These are phyloP conservation scores for Lasiosphaeria miniovina DNA, from an alignment of 495 filamentous ascomycete species.

Conservation along the genomic window DNA sequence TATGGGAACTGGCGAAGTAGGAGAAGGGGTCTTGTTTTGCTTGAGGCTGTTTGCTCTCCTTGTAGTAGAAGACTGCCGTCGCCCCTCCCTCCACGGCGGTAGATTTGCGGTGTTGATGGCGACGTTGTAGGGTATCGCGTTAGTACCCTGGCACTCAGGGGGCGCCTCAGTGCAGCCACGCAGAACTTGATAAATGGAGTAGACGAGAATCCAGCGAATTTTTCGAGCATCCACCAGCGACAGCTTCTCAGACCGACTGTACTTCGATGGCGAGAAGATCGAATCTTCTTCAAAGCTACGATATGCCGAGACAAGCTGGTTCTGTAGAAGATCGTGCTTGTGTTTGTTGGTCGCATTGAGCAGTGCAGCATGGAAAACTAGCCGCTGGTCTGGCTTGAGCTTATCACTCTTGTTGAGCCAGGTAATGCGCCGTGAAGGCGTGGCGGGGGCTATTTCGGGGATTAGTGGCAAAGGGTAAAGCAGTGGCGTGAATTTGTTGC, in stretches of 20 bases:
- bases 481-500: conserved; percentile 52
- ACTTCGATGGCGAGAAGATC: conserved; percentile 33
- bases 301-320: conserved; percentile 44
- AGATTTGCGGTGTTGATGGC: conserved; percentile 37
- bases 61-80: not conserved
- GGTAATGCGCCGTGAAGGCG: conserved; percentile 15
- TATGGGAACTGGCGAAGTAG: not conserved
- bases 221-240: conserved; percentile 56
- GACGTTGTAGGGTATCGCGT: conserved; percentile 40
- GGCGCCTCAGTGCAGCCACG: conserved; percentile 45
- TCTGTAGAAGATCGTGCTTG: conserved; percentile 26
- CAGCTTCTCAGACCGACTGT: conserved; percentile 38
- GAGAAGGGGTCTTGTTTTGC: conserved; percentile 2
- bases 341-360: conserved; percentile 41
- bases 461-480: conserved; percentile 58
- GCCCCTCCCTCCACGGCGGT: conserved; percentile 41
- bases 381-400: conserved; percentile 33
- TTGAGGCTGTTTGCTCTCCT: not conserved
- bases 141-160: conserved; percentile 33
- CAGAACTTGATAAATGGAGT: conserved; percentile 64
- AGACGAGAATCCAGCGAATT: conserved; percentile 70
- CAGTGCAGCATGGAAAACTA: conserved; percentile 35
- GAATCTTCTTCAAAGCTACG: conserved; percentile 46
- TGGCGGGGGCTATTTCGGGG: conserved; percentile 37
- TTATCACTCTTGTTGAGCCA: conserved; percentile 35